Base-by-base conservation (phyloP, 768 basidiomycete species). In the Hydnomerulius pinastri region DNA sequence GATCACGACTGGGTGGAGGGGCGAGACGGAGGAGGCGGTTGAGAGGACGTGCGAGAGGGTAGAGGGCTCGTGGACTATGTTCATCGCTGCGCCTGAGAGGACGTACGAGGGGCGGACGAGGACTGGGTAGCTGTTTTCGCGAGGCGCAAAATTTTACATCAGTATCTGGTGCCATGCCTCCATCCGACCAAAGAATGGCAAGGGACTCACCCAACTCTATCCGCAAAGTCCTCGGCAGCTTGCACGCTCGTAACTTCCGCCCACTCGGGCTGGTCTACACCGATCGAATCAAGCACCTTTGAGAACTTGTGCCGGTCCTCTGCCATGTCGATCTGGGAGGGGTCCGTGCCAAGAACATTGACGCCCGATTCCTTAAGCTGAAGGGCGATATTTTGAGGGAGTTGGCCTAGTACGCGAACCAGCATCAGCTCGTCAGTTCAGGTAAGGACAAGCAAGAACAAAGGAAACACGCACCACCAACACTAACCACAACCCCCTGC, bases 271-370 rank as follows among this genome's bases (percentile, higher is more conserved):
- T 99, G 97, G 67, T 98, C 97, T 41, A 99, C 91, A 43, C 91
- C 92, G 58, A 96, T 87, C 59, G 82, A 86, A 68, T 99, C 97
- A 43, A 99, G 85, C 50, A 98, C 87, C 40, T 90, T 88, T 3
- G 96, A 99, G 80, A 99, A 99, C 71, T 99, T 99, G 80, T 98
- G 94, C 52, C 97, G 88, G 71, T 99, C 96, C 71, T 99, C 97
- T 18, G 97, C 97, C 33, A 81, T 92, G 72, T 99, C 97, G 59
- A 99, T 99, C 69, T 86, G 89, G 46, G 83, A 80, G 18, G 97
- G 97, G 67, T 96, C 94, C 17, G 97, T 99, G 43, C 97, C 97
- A 13, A 99, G 81, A 25, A 99, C 96, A 32, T 87, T 94, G 59
- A 98, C 89, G 35, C 89, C 90, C 45, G 77, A 85, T 55, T 95